These are phyloP conservation scores for Kazachstania taianensis DNA, from an alignment of 805 yeast genomes.

Conservation along the genomic window DNA sequence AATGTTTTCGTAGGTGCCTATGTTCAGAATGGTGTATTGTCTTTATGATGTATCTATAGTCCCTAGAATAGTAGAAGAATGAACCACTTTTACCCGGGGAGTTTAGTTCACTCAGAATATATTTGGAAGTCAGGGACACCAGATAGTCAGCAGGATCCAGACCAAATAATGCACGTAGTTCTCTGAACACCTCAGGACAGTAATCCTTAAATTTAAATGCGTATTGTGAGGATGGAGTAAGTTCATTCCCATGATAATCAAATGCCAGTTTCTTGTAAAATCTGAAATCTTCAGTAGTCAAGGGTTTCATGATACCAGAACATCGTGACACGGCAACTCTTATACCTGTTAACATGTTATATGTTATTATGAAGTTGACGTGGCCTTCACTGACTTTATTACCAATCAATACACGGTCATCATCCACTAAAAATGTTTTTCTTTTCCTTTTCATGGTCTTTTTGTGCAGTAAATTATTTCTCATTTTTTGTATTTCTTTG, in stretches of 20 bases:
- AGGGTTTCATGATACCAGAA: constrained; percentile 70
- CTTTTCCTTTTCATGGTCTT: constrained; percentile 36
- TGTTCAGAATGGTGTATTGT: constrained; percentile 94
- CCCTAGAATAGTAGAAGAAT: constrained; percentile 89
- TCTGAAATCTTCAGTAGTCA: constrained; percentile 58
- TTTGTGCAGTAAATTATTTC: constrained; percentile 37
- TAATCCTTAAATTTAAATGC: constrained; percentile 96
- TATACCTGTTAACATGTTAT: constrained; percentile 94
- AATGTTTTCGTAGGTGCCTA: constrained; percentile 60
- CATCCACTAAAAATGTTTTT: constrained; percentile 38
- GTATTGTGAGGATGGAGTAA: constrained; percentile 87
- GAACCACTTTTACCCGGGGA: constrained; percentile 98
- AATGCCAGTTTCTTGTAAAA: constrained; percentile 74
- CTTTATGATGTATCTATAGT: constrained; percentile 87
- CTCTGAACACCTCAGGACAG: constrained; percentile 88
- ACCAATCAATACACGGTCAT: constrained; percentile 53
- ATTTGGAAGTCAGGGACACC: constrained; percentile 84
- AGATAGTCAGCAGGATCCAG: constrained; percentile 94
- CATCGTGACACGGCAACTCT: constrained; percentile 90
- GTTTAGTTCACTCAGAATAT: constrained; percentile 80
- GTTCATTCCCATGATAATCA: constrained; percentile 75
- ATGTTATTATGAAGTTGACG: constrained; percentile 85
- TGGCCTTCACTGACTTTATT: constrained; percentile 88
- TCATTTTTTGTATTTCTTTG: constrained; percentile 41
- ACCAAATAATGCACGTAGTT: constrained; percentile 67